Base-by-base conservation (phyloP, 1,284 basidiomycete genomes). In the Anthracocystis setariae region DNA sequence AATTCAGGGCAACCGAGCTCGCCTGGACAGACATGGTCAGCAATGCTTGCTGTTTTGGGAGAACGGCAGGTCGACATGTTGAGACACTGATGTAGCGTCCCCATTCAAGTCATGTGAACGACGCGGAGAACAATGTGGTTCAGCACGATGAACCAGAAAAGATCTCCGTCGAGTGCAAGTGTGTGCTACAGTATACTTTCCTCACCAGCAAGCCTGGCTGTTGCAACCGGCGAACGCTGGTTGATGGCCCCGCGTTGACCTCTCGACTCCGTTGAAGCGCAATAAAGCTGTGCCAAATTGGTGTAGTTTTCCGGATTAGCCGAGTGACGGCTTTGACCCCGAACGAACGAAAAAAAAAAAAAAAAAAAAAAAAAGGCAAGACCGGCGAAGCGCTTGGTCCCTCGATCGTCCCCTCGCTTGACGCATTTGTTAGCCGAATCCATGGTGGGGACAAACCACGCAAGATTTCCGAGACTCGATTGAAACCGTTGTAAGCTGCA, bases 1-100 rank as follows among this genome's bases (percentile, higher is more conserved):
- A 8, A 37, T 15, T 56, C 53, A 56, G 45, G 53, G 53, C 45
- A 56, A 43, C 20, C 53, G 53, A 56, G 53, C 46, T 56, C 46
- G 53, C 53, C 53, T 56, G 44, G 5, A 20, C 27, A 42, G 8
- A 32, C 5, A 10, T 29, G 35, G 47, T 49, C 37, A 51, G 38
- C 48, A 42, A 40, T 25, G 10, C 40, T 8, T 12, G 21, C 8
- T 23, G 21, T 42, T 20, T n/a, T 39, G 38, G 38, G 13, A 17
- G 43, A 18, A 24, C n/a, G 15, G 5, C 13, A 5, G 24, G 17
- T 27, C 43, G n/a, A n/a, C n/a, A 25, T 29, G 12, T 45, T 25
- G 18, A 18, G 17, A 24, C 25, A 21, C 18, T 45, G 13, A 8
- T 5, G 5, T 27, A 33, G 15, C 15, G 8, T 33, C 8, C 32